These are phyloP conservation scores for Candida pseudoviswanathii DNA, from an alignment of 1,139 yeast species.

Conservation along the genomic window DNA sequence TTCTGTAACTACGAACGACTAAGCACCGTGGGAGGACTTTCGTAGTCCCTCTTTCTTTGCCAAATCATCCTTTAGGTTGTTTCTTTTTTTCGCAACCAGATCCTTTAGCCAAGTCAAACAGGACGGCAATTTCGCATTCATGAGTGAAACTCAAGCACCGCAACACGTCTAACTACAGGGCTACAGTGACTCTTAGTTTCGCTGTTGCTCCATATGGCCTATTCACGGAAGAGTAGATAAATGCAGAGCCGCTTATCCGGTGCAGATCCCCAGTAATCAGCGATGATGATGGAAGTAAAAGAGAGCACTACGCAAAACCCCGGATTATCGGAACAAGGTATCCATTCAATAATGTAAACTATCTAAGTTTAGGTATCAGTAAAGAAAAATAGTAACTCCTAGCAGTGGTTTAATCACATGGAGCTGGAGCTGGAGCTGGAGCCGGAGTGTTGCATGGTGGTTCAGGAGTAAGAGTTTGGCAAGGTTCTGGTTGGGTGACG, in stretches of 20 bases:
- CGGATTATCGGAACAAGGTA: neutral
- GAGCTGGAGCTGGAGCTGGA: neutral
- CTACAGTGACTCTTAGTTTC: no score
- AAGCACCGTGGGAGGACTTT: no score
- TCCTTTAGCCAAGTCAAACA: neutral
- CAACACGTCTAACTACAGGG: no score
- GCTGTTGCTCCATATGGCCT: neutral
- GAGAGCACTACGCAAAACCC: neutral
- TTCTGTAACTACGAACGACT: no score
- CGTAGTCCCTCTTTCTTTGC: no score
- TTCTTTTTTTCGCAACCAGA: constrained; percentile 3
- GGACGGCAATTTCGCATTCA: neutral
- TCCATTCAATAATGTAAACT: neutral
- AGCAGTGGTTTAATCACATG: neutral
- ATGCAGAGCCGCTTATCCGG: neutral
- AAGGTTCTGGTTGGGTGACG: neutral
- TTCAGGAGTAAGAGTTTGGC: neutral
- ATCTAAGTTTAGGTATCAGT: no score
- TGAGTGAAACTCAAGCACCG: neutral
- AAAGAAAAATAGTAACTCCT: neutral
- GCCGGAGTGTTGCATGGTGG: neutral
- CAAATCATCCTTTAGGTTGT: no score
- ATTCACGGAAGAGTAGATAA: neutral
- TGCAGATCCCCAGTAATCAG: neutral
- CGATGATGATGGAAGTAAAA: neutral